Conservation (phyloP, 1,284 basidiomycete species). For the Sporisorium graminicola region DNA sequence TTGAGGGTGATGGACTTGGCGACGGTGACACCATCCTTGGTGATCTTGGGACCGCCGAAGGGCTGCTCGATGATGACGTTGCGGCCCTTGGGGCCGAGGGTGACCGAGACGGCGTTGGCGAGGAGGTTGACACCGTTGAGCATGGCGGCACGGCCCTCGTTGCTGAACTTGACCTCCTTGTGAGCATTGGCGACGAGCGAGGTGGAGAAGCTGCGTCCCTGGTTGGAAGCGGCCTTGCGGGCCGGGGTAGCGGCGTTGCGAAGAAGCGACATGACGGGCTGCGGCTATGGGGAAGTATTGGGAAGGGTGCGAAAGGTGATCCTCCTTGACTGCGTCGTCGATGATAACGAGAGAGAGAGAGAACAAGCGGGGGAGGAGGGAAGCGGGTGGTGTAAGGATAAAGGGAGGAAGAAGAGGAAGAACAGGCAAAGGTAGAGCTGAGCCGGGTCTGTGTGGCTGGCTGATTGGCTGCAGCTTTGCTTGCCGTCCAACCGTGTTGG, state of each 20-base stretch:
- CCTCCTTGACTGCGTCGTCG: constrained; percentile 18
- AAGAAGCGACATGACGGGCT: constrained; percentile 58
- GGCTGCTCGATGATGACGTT: constrained; percentile 99
- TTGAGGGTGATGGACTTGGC: constrained; percentile 94
- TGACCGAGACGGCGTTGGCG: constrained; percentile 81
- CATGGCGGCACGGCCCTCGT: constrained; percentile 93
- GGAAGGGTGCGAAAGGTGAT: constrained; percentile 8
- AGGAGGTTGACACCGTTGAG: constrained; percentile 95
- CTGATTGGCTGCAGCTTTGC: not conserved
- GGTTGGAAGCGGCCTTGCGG: constrained; percentile 52
- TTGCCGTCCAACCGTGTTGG: not conserved
- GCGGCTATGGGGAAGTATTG: not conserved
- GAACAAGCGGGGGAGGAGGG: constrained; percentile 4
- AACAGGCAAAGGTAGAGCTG: constrained; percentile 4
- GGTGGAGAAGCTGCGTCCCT: constrained; percentile 55
- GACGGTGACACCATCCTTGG: constrained; percentile 98
- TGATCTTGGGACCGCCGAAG: constrained; percentile 97
- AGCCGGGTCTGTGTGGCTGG: not conserved
- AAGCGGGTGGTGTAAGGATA: constrained; percentile 15
- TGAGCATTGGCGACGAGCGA: constrained; percentile 69
- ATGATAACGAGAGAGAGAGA: constrained; percentile 5
- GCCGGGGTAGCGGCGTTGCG: constrained; percentile 52
- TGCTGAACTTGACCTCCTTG: constrained; percentile 97
- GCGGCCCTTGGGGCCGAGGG: constrained; percentile 96
- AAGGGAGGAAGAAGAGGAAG: constrained; percentile 13